Conservation (phyloP, 805 yeast genomes). For the Brettanomyces bruxellensis region DNA sequence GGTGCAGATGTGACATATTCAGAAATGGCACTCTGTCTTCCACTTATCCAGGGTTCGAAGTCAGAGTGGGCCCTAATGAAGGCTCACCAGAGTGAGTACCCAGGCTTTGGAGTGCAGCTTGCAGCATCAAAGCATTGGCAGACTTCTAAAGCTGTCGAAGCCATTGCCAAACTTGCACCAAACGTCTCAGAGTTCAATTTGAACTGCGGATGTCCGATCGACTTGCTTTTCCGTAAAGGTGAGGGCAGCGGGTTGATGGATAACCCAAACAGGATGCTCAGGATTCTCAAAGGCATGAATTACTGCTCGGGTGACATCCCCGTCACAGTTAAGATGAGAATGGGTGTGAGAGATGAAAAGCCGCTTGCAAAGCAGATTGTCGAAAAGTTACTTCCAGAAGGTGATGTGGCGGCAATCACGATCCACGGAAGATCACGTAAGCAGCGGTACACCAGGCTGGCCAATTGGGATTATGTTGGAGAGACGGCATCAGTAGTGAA, state of each 20-base stretch:
- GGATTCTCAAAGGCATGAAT: slow-evolving; percentile 83
- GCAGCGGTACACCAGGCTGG: slow-evolving; percentile 84
- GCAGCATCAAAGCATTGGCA: slow-evolving; percentile 92
- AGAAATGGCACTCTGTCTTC: slow-evolving; percentile 89
- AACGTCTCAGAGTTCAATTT: slow-evolving; percentile 76
- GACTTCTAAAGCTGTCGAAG: slow-evolving; percentile 88
- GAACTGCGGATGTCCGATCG: slow-evolving; percentile 97
- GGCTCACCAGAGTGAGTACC: slow-evolving; percentile 73
- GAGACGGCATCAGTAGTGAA: slow-evolving; percentile 64
- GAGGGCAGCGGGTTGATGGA: slow-evolving; percentile 93
- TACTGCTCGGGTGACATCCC: slow-evolving; percentile 86
- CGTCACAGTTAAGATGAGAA: slow-evolving; percentile 83
- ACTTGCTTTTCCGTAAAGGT: slow-evolving; percentile 85
- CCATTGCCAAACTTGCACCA: slow-evolving; percentile 42
- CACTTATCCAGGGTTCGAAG: slow-evolving; percentile 81
- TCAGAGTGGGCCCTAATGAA: slow-evolving; percentile 97
- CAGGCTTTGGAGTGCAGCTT: slow-evolving; percentile 89
- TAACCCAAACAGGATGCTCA: slow-evolving; percentile 70
- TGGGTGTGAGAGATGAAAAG: slow-evolving; percentile 78
- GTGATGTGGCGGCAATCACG: slow-evolving; percentile 84
- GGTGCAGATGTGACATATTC: slow-evolving; percentile 93
- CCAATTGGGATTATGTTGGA: slow-evolving; percentile 86
- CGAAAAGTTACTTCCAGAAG: slow-evolving; percentile 60
- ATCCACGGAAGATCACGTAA: slow-evolving; percentile 95
- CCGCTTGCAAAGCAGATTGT: slow-evolving; percentile 83